A percentile compares a stretch with the other conserved stretches of the same genome.
Evolutionary conservation across 306 rosid species (phyloP).

Genomic region (Gleditsia sinensis): DNA sequence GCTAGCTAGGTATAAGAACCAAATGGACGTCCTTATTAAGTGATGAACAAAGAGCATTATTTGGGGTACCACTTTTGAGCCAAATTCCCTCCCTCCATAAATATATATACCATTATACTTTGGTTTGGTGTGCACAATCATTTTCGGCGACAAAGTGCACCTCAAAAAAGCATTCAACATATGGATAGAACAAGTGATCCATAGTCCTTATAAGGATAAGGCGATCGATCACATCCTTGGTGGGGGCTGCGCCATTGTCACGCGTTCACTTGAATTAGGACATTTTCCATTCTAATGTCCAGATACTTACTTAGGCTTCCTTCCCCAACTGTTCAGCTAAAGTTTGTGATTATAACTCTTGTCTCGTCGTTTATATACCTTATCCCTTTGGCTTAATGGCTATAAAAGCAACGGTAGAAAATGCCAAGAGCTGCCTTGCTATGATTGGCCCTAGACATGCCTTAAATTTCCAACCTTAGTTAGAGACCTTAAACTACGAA

Average conservation of each 20-base stretch:
- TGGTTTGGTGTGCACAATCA: constrained; percentile 31
- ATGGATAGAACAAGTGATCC: too few species aligned
- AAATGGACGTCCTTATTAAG: constrained; percentile 29
- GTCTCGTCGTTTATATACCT: background rate
- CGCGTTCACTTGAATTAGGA: constrained; percentile 25
- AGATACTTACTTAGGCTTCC: too few species aligned
- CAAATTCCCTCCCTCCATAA: constrained; percentile 40
- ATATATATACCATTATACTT: constrained; percentile 20
- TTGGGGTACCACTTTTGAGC: constrained; percentile 29
- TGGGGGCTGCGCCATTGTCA: constrained; percentile 40
- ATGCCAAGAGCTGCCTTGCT: background rate
- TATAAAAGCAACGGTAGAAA: background rate
- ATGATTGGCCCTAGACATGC: background rate
- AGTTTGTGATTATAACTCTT: constrained; percentile 48
- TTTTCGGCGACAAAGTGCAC: constrained; percentile 44
- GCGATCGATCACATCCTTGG: constrained; percentile 30
- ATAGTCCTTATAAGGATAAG: background rate
- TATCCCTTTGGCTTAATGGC: background rate
- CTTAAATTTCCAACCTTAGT: background rate
- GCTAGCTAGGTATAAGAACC: background rate
- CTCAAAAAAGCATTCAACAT: constrained; percentile 38
- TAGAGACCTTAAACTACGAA: background rate
- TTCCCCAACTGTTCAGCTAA: constrained; percentile 22
- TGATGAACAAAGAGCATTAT: background rate
- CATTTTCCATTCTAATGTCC: too few species aligned